These are phyloP conservation scores for Talaromyces nanjingensis DNA, from an alignment of 495 filamentous ascomycete genomes.

Conservation along the genomic window DNA sequence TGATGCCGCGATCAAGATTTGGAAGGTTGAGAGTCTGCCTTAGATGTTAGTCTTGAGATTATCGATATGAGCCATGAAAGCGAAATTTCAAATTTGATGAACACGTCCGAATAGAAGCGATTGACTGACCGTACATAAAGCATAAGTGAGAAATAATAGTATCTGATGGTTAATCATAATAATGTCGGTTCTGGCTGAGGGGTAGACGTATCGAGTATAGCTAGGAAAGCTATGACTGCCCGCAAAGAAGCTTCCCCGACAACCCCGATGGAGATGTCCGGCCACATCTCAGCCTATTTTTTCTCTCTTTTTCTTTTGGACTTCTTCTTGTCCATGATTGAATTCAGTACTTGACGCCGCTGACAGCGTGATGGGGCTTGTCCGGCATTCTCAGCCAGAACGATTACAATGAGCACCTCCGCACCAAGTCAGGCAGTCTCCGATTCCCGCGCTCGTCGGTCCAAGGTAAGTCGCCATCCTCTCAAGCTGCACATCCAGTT, in stretches of 20 bases:
- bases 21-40: slow-evolving; percentile 64
- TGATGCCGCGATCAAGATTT: slow-evolving; percentile 87
- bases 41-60: slow-evolving; percentile 15
- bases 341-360: not conserved
- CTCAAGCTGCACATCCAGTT: not conserved
- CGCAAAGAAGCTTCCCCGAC: not conserved
- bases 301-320: not conserved
- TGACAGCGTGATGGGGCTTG: not conserved
- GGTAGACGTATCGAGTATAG: not conserved
- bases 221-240: not conserved
- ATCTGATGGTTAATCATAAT: not conserved
- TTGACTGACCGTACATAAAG: not conserved
- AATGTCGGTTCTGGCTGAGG: not conserved
- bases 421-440: not conserved
- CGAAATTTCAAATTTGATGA: not conserved
- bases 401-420: not conserved
- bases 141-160: not conserved
- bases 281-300: not conserved
- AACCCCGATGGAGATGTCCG: not conserved
- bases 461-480: slow-evolving; percentile 19
- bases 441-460: slow-evolving; percentile 30
- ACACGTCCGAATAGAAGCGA: not conserved
- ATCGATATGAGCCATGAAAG: not conserved
- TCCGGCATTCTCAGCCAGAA: not conserved
- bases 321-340: not conserved